These are phyloP conservation scores for Melanogaster broomeanus DNA, from an alignment of 768 basidiomycete species.

Conservation along the genomic window DNA sequence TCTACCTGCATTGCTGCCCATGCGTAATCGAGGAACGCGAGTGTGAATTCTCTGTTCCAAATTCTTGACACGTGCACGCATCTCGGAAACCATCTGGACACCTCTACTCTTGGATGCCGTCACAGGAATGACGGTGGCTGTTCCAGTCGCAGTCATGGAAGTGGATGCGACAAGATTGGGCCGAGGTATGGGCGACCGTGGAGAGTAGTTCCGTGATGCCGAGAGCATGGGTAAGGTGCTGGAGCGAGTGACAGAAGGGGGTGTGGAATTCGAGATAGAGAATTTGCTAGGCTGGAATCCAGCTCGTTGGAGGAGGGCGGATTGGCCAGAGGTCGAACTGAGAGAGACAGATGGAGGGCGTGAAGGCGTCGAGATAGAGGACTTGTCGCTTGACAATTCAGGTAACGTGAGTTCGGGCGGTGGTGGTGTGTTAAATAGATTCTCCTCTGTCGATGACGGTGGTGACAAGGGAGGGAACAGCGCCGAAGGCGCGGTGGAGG, in stretches of 20 bases:
- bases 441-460: constrained; percentile 45
- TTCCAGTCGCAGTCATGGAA: constrained; percentile 31
- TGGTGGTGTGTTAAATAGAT: constrained; percentile 57
- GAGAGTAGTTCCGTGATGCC: constrained; percentile 43
- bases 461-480: constrained; percentile 34
- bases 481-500: constrained; percentile 33
- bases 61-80: constrained; percentile 81
- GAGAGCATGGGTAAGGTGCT: constrained; percentile 55
- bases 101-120: constrained; percentile 73
- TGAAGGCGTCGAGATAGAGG: constrained; percentile 37
- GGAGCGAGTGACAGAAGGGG: constrained; percentile 57
- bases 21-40: constrained; percentile 79
- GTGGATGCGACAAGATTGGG: constrained; percentile 41
- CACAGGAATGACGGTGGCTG: constrained; percentile 32
- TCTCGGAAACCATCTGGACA: constrained; percentile 91
- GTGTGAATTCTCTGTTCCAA: constrained; percentile 88
- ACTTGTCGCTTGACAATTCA: constrained; percentile 52
- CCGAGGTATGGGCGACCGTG: constrained; percentile 46
- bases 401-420: constrained; percentile 62
- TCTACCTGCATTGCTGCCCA: constrained; percentile 72
- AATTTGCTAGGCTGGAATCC: constrained; percentile 49
- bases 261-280: constrained; percentile 40
- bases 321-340: constrained; percentile 41
- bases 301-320: constrained; percentile 51
- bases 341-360: constrained; percentile 32